A percentile compares a stretch with the other conserved stretches of the same genome.
Evolutionary conservation across 768 basidiomycete species (phyloP).

Genomic region (Macrocybe gigantea): DNA sequence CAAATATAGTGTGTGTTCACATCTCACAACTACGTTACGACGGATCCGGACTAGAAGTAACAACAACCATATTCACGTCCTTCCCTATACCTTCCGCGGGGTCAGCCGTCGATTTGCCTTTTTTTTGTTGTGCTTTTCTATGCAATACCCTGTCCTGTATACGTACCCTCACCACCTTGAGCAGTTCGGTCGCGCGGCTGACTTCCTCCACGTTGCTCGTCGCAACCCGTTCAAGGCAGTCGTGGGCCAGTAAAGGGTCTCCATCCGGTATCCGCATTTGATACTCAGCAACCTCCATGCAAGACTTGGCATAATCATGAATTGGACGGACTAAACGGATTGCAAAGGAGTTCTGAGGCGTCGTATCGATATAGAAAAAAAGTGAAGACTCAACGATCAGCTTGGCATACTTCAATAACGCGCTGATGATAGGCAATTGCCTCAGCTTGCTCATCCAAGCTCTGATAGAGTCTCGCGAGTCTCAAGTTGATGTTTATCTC

Average conservation of each 20-base stretch:
- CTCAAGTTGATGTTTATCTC: constrained; percentile 71
- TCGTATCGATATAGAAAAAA: constrained; percentile 15
- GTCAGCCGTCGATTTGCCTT: constrained; percentile 2
- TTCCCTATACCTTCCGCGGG: not conserved
- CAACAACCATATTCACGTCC: constrained; percentile 2
- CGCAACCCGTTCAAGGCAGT: constrained; percentile 70
- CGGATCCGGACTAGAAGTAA: not conserved
- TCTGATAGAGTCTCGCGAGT: constrained; percentile 66
- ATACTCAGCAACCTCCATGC: constrained; percentile 77
- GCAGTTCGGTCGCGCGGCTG: constrained; percentile 61
- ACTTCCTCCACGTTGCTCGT: constrained; percentile 81
- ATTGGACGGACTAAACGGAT: constrained; percentile 59
- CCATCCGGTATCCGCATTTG: constrained; percentile 59
- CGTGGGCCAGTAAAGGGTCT: constrained; percentile 63
- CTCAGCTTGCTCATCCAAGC: constrained; percentile 58
- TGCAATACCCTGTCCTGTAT: constrained; percentile 20
- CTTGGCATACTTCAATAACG: constrained; percentile 67
- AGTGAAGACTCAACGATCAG: constrained; percentile 43
- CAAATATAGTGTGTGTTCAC: not conserved
- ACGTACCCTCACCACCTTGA: constrained; percentile 48
- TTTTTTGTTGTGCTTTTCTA: constrained; percentile 11
- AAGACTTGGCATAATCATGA: constrained; percentile 79
- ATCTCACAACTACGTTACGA: not conserved
- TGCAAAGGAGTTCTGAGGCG: constrained; percentile 13
- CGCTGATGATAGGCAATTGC: constrained; percentile 79